Base-by-base conservation (phyloP, 1,284 basidiomycete genomes). In the Austropuccinia psidii region DNA sequence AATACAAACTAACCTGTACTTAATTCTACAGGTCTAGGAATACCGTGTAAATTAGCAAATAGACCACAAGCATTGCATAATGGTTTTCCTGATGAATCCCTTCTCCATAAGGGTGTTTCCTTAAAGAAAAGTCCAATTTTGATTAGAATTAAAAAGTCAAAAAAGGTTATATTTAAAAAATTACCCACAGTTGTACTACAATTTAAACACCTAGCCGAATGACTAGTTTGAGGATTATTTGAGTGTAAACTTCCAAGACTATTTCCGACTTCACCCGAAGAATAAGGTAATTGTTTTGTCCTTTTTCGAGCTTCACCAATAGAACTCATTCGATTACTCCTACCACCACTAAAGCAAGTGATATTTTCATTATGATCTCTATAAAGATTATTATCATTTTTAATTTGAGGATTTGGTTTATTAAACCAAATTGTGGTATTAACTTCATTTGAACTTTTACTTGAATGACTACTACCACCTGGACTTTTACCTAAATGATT, bases 61-160 rank as follows among this genome's bases (percentile, higher is more conserved):
- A 73, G 39, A 13, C 78, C 80, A 60, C 80, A 81, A 0, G 80
- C 80, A 74, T 81, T 81, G 75, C 80, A 81, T 33, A 81, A 79
- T 57, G 80, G 80, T 74, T 79, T 81, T 50, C 80, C 80, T 24
- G 79, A 79, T 54, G 79, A 78, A 64, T 81, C 79, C 43, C 80
- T 78, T 62, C 80, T 72, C 80, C 80, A 81, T 1, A 81, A 75
- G 0, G 80, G 80, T 6, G 80, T 81, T 50, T 79, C 80, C 68
- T 72, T 24, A n/a, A n/a, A n/a, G n/a, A n/a, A n/a, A n/a, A n/a
- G n/a, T n/a, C n/a, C n/a, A n/a, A 4, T 37, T 24, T 5, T 7
- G 29, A 3, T 6, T 3, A 4, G 17, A 31, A 27, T 55, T 35
- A 45, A 67, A 67, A 54, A 52, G 21, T 39, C 57, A 67, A 55